Base-by-base conservation (phyloP, 176 grass and related monocot genomes). In the Cenchrus purpureus region DNA sequence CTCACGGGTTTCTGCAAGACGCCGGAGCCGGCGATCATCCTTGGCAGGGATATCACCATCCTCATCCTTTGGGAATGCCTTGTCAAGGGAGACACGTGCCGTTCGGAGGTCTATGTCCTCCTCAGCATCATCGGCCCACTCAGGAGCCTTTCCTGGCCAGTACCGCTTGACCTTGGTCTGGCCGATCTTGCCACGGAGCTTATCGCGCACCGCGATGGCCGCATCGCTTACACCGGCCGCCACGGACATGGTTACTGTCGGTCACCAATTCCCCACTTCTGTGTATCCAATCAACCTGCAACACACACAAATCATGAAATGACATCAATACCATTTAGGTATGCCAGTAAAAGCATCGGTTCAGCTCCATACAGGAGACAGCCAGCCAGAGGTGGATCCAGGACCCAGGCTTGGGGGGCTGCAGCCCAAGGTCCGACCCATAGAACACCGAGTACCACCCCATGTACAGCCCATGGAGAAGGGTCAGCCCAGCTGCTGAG, bases 151-250 rank as follows among this genome's bases (percentile, higher is more conserved):
- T 8, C 95, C 92, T 0, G 92, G 87, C 91, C 92, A 98, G 66
- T 98, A 98, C n/a, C 92, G 69, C 85, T 98, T 95, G 42, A 98
- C 95, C 83, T 98, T 98, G 59, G 95, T 95, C 92, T 98, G 95
- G 10, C 92, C 91, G 74, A 98, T 98, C 95, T 93, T 95, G 31
- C 92, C 92, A 0, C 89, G 85, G 79, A 98, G 95, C 80, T 98
- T 98, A 82, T 98, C 92, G 1, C 91, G 89, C 57, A 98, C 87
- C 20, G 92, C 43, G 7, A 98, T 98, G 81, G 93, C 95, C 0
- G 89, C 77, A 29, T 98, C 95, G 51, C 91, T 98, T 1, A 95
- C 87, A 7, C 95, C 95, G 0, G 95, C 92, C 6, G 89, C 42
- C 32, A 98, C 92, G 2, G 91, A 98, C 92, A 98, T 98, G 76